phyloP scores from a whole-genome alignment of 2,329 filamentous ascomycete genomes.

The Colletotrichum chlorophyti region DNA sequence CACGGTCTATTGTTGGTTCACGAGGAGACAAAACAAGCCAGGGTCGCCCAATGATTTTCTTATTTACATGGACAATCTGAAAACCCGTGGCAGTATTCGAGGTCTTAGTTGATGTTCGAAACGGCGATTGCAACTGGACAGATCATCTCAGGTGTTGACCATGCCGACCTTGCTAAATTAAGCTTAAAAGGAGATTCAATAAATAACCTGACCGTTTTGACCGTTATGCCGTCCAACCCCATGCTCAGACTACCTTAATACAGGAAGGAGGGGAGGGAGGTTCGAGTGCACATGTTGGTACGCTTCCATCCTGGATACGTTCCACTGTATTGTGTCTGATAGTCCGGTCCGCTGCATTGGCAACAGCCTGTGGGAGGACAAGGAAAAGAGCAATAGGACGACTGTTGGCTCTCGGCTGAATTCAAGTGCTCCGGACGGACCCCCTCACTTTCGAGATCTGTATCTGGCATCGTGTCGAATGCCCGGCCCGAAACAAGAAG shows the following conservation, averaged over 20 bases:
- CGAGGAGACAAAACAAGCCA: too few species aligned
- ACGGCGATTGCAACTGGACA: conserved; percentile 7
- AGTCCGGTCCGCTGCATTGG: not conserved
- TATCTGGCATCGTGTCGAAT: conserved; percentile 18
- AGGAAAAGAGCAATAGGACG: not conserved
- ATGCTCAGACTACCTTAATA: too few species aligned
- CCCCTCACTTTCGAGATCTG: conserved; percentile 7
- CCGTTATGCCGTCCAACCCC: not conserved
- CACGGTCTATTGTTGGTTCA: not conserved
- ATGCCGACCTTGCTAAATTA: conserved; percentile 7
- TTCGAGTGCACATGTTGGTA: too few species aligned
- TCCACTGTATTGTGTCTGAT: not conserved
- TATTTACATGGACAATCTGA: too few species aligned
- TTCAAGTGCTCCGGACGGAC: conserved; percentile 6
- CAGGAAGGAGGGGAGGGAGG: too few species aligned
- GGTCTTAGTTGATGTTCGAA: not conserved
- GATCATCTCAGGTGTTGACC: conserved; percentile 10
- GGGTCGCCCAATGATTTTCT: not conserved
- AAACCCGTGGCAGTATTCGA: too few species aligned
- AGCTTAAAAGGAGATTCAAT: conserved; percentile 23
- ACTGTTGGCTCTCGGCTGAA: conserved; percentile 2
- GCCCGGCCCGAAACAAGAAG: conserved; percentile 14
- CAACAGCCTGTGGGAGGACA: too few species aligned
- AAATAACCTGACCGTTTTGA: not conserved
- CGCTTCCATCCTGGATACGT: too few species aligned